A percentile compares a stretch with the other conserved stretches of the same genome.
phyloP scores from a whole-genome alignment of 371 early-diverging fungal genomes.

The Chytridiales sp. region DNA sequence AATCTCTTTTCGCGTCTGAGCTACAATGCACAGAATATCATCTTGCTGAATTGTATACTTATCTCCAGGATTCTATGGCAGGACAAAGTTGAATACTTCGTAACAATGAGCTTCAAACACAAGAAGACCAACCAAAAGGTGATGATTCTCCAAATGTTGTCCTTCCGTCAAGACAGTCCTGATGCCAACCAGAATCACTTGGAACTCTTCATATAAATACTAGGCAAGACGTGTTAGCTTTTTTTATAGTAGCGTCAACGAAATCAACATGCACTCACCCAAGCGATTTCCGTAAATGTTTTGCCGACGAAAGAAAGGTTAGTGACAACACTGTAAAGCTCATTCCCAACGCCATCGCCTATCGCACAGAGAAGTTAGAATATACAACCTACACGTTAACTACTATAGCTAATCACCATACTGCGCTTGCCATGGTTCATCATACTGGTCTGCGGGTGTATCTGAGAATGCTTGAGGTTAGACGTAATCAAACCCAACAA shows the following conservation, averaged over 20 bases:
- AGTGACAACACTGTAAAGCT: conserved; percentile 59
- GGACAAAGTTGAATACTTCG: not conserved
- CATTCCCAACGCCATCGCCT: conserved; percentile 67
- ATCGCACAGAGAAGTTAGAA: no score
- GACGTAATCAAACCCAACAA: not conserved
- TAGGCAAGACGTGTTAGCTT: no score
- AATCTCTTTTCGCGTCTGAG: conserved; percentile 51
- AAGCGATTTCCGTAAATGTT: conserved; percentile 63
- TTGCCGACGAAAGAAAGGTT: conserved; percentile 57
- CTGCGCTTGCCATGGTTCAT: conserved; percentile 73
- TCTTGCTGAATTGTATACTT: conserved; percentile 52
- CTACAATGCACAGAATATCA: conserved; percentile 64
- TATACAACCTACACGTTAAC: no score
- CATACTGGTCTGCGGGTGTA: conserved; percentile 54
- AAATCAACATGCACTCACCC: conserved; percentile 8
- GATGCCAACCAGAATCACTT: conserved; percentile 67
- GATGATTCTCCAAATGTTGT: not conserved
- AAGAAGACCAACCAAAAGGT: conserved; percentile 13
- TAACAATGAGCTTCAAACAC: no score
- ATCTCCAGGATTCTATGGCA: conserved; percentile 59
- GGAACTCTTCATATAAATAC: conserved; percentile 67
- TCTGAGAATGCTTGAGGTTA: conserved; percentile 2
- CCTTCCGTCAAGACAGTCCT: conserved; percentile 31
- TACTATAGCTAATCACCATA: no score
- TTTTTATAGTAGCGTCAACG: no score